Base-by-base conservation (phyloP, 345 rosid genomes). In the Diplotaxis tenuifolia region DNA sequence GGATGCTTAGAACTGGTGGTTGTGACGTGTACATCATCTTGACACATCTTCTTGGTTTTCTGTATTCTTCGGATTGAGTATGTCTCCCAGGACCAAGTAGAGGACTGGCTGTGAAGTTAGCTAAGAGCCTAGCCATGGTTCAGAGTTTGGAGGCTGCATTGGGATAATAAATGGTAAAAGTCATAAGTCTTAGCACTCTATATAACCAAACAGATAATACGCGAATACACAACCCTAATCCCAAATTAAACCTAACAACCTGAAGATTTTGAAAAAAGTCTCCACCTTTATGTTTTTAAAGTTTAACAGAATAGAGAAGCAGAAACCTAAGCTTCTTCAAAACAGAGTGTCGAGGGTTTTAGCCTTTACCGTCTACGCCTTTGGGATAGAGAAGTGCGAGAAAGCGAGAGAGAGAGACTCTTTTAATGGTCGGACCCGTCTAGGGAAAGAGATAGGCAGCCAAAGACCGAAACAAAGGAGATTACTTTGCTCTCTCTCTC, bases 41-140 rank as follows among this genome's bases (percentile, higher is more conserved):
- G 19, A 47, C 21, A 16, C 54, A 47, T 47, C 54, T 7, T 47
- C 54, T 47, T 47, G 54, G 54, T 16, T 47, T 47, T 47, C 21
- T 47, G 8, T 47, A 47, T 2, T 47, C 54, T 18, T 22, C 59
- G 59, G 59, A 54, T 29, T 22, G 59, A 5, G 12, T 3, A 54
- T 54, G 59, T 54, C 59, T 54, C 5, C 68, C 76, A 47, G 82
- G 66, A 63, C 78, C 59, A 38, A 74, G 80, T 74, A 80, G 28
- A n/a, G 90, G 82, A 57, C 86, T 78, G 38, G 79, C 65, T 65
- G 84, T 78, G 12, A 83, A 78, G 71, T 82, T 86, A 76, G 85
- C 88, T 28, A 89, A 78, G 69, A 89, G 81, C 81, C 86, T 82
- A 68, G 85, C 90, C 98, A 93, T 93, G 28, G 45, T 75, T 71